Evolutionary conservation across 768 basidiomycete species (phyloP).

Genomic region (Rhodotorula babjevae): DNA sequence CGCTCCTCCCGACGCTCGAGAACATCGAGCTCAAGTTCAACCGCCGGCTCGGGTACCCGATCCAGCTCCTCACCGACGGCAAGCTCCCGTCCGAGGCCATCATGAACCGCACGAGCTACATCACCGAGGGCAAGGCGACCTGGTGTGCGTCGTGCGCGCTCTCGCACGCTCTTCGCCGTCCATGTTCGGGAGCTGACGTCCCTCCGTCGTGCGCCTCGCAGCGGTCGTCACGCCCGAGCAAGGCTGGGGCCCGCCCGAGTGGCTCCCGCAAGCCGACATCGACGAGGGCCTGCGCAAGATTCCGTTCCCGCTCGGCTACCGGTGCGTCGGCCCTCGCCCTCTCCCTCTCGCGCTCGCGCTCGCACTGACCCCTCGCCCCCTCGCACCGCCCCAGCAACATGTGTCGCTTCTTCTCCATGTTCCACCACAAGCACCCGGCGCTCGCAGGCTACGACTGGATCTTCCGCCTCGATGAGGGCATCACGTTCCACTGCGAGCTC

Average conservation of each 20-base stretch:
- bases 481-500: slow-evolving; percentile 13
- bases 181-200: too few species aligned
- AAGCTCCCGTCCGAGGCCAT: slow-evolving; percentile 2
- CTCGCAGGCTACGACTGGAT: slow-evolving; percentile 5
- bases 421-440: neutral
- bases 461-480: slow-evolving; percentile 21
- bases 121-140: slow-evolving; percentile 16
- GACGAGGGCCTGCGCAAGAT: neutral
- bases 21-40: slow-evolving; percentile 22
- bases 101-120: neutral
- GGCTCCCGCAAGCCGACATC: neutral
- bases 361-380: neutral
- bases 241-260: slow-evolving; percentile 15
- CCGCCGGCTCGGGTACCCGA: slow-evolving; percentile 10
- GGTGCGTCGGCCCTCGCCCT: neutral
- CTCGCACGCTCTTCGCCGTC: too few species aligned
- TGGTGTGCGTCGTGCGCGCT: slow-evolving; percentile 21
- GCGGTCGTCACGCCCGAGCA: slow-evolving; percentile 13
- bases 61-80: slow-evolving; percentile 20
- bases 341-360: too few species aligned
- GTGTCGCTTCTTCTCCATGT: slow-evolving; percentile 20
- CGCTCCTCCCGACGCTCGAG: neutral
- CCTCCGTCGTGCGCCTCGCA: neutral
- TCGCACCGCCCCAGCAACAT: neutral
- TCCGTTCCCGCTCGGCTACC: slow-evolving; percentile 8